phyloP scores from a whole-genome alignment of 768 basidiomycete species.

The Russula sp. region DNA sequence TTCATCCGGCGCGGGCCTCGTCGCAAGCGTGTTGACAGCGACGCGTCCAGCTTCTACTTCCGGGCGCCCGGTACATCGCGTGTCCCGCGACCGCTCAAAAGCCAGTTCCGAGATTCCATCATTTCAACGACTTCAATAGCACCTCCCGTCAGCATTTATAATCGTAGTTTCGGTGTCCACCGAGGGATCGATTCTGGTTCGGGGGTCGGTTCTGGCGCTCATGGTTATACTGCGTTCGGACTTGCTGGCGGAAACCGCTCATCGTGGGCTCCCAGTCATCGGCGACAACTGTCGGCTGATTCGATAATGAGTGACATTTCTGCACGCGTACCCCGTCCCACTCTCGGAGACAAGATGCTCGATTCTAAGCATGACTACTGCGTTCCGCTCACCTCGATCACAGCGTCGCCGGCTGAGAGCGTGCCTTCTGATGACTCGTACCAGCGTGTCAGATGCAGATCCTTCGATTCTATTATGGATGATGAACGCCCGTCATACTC shows the following conservation, averaged over 20 bases:
- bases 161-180: conserved; percentile 54
- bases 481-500: conserved; percentile 38
- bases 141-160: conserved; percentile 72
- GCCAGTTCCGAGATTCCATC: conserved; percentile 56
- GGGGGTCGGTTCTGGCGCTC: conserved; percentile 56
- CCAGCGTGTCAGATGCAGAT: conserved; percentile 39
- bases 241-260: conserved; percentile 51
- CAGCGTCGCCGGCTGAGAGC: conserved; percentile 60
- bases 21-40: conserved; percentile 64
- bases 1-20: conserved; percentile 46
- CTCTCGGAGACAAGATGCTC: conserved; percentile 87
- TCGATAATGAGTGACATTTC: conserved; percentile 67
- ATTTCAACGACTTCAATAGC: conserved; percentile 52
- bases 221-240: conserved; percentile 54
- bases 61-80: conserved; percentile 39
- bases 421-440: conserved; percentile 30
- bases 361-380: conserved; percentile 53
- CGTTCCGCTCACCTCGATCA: conserved; percentile 58
- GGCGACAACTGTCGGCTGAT: conserved; percentile 56
- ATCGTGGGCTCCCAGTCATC: conserved; percentile 56
- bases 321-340: conserved; percentile 62
- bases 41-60: conserved; percentile 78
- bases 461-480: conserved; percentile 69
- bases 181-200: conserved; percentile 57
- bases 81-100: conserved; percentile 38